These are phyloP conservation scores for Aspergillus ochraceus DNA, from an alignment of 2,329 filamentous ascomycete species.

Conservation along the genomic window DNA sequence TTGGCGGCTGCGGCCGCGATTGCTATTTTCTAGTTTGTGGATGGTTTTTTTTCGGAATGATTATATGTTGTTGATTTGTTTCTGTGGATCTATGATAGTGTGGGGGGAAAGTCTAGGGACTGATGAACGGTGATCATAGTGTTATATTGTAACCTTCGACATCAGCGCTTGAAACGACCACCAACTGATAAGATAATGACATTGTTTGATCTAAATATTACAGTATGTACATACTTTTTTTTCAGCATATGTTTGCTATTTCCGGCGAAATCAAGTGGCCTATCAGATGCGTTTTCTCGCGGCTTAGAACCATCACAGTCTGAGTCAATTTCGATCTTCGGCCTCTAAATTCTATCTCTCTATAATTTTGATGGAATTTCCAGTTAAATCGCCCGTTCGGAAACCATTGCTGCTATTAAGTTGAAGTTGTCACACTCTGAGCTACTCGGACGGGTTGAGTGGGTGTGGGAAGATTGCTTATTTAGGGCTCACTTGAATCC, in stretches of 20 bases:
- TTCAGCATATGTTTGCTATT: not conserved
- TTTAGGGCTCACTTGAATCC: no score
- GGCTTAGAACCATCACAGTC: not conserved
- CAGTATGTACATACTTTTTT: not conserved
- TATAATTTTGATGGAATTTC: no score
- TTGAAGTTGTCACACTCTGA: no score
- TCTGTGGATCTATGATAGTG: not conserved
- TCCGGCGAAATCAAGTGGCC: not conserved
- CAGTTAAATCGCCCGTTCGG: no score
- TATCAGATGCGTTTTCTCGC: not conserved
- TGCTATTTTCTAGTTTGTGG: conserved; percentile 12
- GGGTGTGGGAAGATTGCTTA: no score
- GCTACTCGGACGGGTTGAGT: no score
- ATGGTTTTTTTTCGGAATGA: not conserved
- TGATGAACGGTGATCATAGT: no score
- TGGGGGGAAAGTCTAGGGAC: not conserved
- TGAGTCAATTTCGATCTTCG: not conserved
- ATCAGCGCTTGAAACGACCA: no score
- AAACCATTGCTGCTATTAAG: no score
- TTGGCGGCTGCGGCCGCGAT: conserved; percentile 23
- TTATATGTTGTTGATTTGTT: not conserved
- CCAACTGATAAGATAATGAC: no score
- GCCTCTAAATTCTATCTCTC: not conserved
- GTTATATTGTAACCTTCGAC: no score
- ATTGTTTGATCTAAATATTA: no score